phyloP scores from a whole-genome alignment of 2,329 filamentous ascomycete genomes.

The Aureobasidium sp. region DNA sequence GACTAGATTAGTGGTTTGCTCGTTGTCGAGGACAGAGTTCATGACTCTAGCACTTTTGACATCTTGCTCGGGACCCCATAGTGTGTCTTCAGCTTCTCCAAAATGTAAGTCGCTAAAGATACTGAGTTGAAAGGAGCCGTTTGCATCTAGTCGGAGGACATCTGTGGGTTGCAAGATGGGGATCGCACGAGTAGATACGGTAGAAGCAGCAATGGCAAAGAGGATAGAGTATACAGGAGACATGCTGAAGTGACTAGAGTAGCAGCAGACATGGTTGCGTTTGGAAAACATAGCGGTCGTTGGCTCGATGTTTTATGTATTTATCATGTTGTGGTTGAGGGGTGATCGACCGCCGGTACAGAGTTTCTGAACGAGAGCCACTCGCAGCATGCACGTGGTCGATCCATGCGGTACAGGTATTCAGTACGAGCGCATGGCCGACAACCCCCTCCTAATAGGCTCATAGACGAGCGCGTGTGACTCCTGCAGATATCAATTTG shows the following conservation, averaged over 20 bases:
- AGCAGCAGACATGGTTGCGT: background rate
- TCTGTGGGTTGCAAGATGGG: conserved; percentile 11
- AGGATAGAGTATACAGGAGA: conserved; percentile 6
- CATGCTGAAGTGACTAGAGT: conserved; percentile 1
- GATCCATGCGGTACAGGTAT: background rate
- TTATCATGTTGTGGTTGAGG: background rate
- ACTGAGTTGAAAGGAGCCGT: conserved; percentile 43
- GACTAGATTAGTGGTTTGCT: conserved; percentile 50
- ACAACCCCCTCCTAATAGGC: background rate
- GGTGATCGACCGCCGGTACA: background rate
- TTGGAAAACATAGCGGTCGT: background rate
- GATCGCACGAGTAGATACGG: conserved; percentile 12
- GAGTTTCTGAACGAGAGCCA: conserved; percentile 9
- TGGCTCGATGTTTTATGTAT: background rate
- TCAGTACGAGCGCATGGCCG: background rate
- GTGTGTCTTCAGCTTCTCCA: conserved; percentile 50
- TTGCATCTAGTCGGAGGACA: conserved; percentile 23
- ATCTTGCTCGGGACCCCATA: conserved; percentile 50
- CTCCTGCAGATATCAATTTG: background rate
- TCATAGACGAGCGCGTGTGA: background rate
- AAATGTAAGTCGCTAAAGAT: conserved; percentile 67
- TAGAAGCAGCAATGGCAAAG: conserved; percentile 11
- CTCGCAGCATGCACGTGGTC: conserved; percentile 9
- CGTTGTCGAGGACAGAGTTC: conserved; percentile 49
- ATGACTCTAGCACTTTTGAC: conserved; percentile 52